Percentiles rank a stretch among this genome's conserved stretches.
Evolutionary conservation across 768 basidiomycete genomes (phyloP).

Genomic region (Kondoa subrosea): DNA sequence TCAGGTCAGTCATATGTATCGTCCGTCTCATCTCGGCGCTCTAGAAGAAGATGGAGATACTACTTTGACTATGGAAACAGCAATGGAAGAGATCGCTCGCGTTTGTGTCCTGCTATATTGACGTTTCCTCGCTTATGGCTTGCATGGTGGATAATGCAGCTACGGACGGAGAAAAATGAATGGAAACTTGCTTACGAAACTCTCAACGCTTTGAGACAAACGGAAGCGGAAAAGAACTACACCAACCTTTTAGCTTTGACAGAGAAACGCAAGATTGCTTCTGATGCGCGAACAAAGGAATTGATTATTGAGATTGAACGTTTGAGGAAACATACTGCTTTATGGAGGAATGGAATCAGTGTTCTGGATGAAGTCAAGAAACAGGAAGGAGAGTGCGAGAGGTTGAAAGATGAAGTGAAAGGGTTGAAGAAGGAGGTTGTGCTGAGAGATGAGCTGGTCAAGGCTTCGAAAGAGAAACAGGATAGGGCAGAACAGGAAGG

Average conservation of each 20-base stretch:
- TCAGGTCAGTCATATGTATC: background rate
- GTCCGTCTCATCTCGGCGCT: background rate
- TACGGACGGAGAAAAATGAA: background rate
- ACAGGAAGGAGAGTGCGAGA: background rate
- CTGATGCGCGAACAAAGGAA: background rate
- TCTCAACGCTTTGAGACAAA: background rate
- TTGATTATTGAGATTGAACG: background rate
- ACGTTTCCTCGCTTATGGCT: background rate
- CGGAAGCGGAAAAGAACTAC: background rate
- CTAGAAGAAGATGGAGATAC: background rate
- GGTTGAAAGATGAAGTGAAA: background rate
- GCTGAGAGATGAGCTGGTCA: background rate
- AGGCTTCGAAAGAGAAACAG: background rate
- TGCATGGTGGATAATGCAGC: background rate
- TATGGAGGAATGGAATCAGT: background rate
- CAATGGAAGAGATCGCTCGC: background rate
- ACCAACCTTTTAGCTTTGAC: background rate
- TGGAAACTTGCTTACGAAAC: background rate
- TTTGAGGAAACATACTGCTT: background rate
- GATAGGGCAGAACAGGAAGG: background rate
- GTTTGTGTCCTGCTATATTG: too few relatives aligned
- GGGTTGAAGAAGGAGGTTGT: background rate
- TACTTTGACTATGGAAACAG: background rate
- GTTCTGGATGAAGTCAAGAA: background rate
- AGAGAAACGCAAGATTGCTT: background rate